Evolutionary conservation across 768 basidiomycete genomes (phyloP), one percentile per base, ranked within the genome.

Genomic region (Suillus luteus): DNA sequence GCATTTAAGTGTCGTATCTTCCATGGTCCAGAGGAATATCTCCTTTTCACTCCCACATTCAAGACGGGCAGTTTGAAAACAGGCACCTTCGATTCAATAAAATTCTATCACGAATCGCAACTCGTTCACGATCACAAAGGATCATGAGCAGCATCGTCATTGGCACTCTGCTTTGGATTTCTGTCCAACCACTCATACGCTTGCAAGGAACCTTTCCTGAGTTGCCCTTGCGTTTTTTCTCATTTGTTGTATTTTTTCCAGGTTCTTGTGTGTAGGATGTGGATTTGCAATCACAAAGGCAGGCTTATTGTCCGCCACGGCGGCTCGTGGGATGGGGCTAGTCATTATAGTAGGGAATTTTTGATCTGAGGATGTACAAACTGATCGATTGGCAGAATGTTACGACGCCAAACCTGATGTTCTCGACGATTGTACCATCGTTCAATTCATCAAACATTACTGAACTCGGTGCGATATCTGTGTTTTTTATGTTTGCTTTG

Each of bases 351-450:
- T 85, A 62, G 60, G 55, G 3, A 35, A 27, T 49, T 37, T 62
- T 27, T 17, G 35, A 35, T 17, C 31, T 3, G 38, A 58, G 31
- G 17, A 43, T 41, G 40, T 40, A 58, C 27, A 19, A 19, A 27
- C 57, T 58, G 71, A 60, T 27, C 33, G 33, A 40, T 22, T 43
- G 10, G 31, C 54, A 48, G 44, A 31, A 40, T 31, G 12, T 55
- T 24, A 46, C 46, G 31, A 49, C 51, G 10, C 90, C 90, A 11
- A 82, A 82, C 67, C 80, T 91, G 15, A 74, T 91, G 78, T 90
- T 92, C 73, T 89, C 88, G 8, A 88, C 85, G 66, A 89, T 92
- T 57, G 81, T 92, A 0, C 86, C 88, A 0, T 83, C 87, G 2
- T 88, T 91, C 65, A 82, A 79, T 9, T 67, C 83, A 1, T 80